These are phyloP conservation scores for Quercus phellos DNA, from an alignment of 331 rosid species.

Conservation along the genomic window DNA sequence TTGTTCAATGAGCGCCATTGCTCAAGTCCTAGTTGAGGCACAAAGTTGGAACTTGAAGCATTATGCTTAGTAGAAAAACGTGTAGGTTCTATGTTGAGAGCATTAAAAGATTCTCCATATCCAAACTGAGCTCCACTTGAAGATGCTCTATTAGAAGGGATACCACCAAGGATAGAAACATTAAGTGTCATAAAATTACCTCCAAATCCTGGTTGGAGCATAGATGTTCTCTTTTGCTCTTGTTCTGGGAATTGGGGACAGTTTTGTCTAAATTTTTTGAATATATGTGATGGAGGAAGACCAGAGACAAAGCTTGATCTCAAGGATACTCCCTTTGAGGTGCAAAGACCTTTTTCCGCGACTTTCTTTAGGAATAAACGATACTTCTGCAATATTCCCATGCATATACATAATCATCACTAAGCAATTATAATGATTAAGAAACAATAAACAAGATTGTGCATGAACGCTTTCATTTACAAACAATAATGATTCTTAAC, in stretches of 20 bases:
- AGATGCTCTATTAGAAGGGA: not conserved
- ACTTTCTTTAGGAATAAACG: constrained; percentile 48
- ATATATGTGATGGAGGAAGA: constrained; percentile 6
- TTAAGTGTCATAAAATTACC: not conserved
- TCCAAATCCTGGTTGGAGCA: not conserved
- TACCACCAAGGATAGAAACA: not conserved
- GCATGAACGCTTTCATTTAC: not conserved
- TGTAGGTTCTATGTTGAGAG: not conserved
- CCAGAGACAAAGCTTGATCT: constrained; percentile 48
- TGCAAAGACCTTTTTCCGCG: constrained; percentile 29
- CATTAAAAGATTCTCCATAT: not conserved
- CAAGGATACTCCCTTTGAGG: constrained; percentile 23
- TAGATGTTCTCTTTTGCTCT: not conserved
- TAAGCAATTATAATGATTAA: not conserved
- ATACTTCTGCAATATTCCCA: constrained; percentile 48
- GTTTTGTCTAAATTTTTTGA: constrained; percentile 4
- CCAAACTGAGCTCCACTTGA: not conserved
- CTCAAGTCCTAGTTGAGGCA: not conserved
- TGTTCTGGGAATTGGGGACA: not conserved
- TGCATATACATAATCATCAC: not conserved
- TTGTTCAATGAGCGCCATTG: not conserved
- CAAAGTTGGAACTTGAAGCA: not conserved
- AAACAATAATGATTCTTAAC: no score
- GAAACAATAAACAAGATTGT: not conserved
- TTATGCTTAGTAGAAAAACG: not conserved